Evolutionary conservation across 805 yeast species (phyloP).

Genomic region (Teunomyces pallodes): DNA sequence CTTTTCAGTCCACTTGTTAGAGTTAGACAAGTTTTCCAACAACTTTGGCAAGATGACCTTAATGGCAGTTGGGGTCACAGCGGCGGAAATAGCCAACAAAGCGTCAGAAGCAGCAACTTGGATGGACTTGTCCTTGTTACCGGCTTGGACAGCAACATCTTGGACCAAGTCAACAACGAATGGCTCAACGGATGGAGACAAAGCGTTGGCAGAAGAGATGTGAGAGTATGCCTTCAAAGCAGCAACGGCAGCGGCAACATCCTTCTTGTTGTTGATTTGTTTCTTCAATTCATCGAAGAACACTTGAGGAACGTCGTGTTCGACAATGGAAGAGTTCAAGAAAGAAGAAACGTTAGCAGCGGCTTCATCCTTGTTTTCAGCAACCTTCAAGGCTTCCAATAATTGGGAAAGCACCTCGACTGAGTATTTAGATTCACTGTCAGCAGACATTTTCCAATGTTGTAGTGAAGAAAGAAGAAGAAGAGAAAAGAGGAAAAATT

Average conservation of each 20-base stretch:
- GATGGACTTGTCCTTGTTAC: constrained; percentile 83
- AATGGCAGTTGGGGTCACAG: constrained; percentile 90
- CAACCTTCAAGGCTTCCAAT: constrained; percentile 88
- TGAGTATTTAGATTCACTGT: constrained; percentile 60
- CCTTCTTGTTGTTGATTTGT: constrained; percentile 81
- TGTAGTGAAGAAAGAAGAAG: constrained; percentile 17
- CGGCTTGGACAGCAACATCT: constrained; percentile 72
- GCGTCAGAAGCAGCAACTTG: constrained; percentile 75
- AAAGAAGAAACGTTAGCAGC: constrained; percentile 88
- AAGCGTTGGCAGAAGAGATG: constrained; percentile 75
- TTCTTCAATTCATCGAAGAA: constrained; percentile 77
- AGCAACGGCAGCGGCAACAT: constrained; percentile 57
- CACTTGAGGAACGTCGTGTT: constrained; percentile 93
- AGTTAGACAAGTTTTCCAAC: constrained; percentile 59
- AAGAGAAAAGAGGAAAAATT: constrained; percentile 3
- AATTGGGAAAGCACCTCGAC: constrained; percentile 88
- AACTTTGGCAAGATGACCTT: constrained; percentile 85
- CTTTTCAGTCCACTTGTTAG: constrained; percentile 98
- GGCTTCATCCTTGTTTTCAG: constrained; percentile 84
- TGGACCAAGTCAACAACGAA: constrained; percentile 76
- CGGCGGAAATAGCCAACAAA: constrained; percentile 70
- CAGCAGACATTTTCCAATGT: constrained; percentile 47
- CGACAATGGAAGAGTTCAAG: constrained; percentile 95
- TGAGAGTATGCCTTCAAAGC: constrained; percentile 82
- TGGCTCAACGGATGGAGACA: constrained; percentile 95